Evolutionary conservation across 257 asterid genomes (phyloP).

Genomic region (Phtheirospermum japonicum): DNA sequence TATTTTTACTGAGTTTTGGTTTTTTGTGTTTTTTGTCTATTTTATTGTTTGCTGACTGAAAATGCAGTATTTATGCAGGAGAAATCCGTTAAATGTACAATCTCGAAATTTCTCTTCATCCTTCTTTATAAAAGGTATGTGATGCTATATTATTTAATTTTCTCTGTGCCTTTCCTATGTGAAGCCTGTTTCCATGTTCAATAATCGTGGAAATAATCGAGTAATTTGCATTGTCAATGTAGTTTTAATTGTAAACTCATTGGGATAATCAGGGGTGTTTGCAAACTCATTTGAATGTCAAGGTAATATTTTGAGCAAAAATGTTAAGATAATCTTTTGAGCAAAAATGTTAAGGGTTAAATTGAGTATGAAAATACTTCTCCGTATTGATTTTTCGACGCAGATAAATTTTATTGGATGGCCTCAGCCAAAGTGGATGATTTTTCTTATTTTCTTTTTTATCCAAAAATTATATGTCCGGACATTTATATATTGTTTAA

Average conservation of each 20-base stretch:
- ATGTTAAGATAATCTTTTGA: background rate
- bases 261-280: background rate
- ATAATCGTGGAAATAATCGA: background rate
- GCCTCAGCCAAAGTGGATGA: too few species aligned
- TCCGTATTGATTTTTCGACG: background rate
- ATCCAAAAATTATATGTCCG: background rate
- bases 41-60: slow-evolving; percentile 23
- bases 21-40: background rate
- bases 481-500: slow-evolving; percentile 17
- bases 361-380: background rate
- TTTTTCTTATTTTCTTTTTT: too few species aligned
- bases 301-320: too few species aligned
- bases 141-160: slow-evolving; percentile 7
- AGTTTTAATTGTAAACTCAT: slow-evolving; percentile 1
- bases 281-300: background rate
- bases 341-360: background rate
- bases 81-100: slow-evolving; percentile 41
- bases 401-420: background rate
- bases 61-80: slow-evolving; percentile 54
- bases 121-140: slow-evolving; percentile 41
- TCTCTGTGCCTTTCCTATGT: background rate
- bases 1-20: too few species aligned
- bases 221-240: background rate
- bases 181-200: too few species aligned
- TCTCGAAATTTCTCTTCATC: slow-evolving; percentile 55